Base-by-base conservation (phyloP, 2,329 filamentous ascomycete species). In the Dactylella cylindrospora region DNA sequence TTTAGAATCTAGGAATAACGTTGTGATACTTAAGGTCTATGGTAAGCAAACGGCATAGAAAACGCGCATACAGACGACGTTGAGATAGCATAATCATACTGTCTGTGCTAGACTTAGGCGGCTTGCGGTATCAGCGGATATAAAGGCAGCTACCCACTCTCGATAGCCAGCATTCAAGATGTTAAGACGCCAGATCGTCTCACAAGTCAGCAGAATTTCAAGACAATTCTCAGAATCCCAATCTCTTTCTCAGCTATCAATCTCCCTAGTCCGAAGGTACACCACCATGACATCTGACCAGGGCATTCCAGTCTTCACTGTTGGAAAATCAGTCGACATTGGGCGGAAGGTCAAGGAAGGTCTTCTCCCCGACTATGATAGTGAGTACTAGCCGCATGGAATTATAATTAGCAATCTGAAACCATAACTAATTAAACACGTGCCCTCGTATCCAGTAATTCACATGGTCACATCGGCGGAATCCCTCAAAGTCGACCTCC, bases 341-440 rank as follows among this genome's bases (percentile, higher is more conserved):
- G 55, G 33, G n/a, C 49, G 20, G 15, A 23, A 41, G 6, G 25
- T 62, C 17, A 29, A 54, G 35, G 47, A 53, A 36, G 35, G 36
- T 4, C 47, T 62, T 22, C 55, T 62, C 39, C 55, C 55, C 6
- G 47, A 62, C 2, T 62, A 49, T 13, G 55, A 62, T 28, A 28
- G 55, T 62, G 44, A n/a, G 47, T 13, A 6, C 12, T 35, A 12
- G 32, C 6, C 35, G 23, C 35, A 39, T 23, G 15, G 9, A 22
- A 3, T 15, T 6, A 19, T 31, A 15, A 9, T 32, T 13, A 10
- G 4, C 5, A 40, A n/a, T 9, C 10, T 19, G 26, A 39, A 2
- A 25, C n/a, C 39, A 46, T 39, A 15, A n/a, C 28, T n/a, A n/a
- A n/a, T n/a, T n/a, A n/a, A n/a, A n/a, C n/a, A n/a, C 1, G 10